Conservation (phyloP, 2,329 filamentous ascomycete species). For the Metarhizium brunneum region DNA sequence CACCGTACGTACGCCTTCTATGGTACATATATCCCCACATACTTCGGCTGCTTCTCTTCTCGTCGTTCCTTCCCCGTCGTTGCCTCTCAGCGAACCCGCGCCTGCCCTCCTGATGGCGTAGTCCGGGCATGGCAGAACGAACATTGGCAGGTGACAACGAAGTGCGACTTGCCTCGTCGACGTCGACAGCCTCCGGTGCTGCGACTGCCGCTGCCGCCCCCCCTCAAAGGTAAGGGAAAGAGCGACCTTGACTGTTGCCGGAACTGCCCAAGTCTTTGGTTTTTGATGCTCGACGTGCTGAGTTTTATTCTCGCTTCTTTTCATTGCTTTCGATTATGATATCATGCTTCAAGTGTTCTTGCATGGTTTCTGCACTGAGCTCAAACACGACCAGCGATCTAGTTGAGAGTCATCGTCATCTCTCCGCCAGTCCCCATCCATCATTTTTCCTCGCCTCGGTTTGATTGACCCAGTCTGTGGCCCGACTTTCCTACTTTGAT, state of each 20-base stretch:
- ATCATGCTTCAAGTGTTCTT: background rate
- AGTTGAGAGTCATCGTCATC: background rate
- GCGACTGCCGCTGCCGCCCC: conserved; percentile 15
- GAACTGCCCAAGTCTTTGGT: background rate
- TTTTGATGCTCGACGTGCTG: background rate
- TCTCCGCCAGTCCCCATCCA: background rate
- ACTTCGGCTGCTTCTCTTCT: background rate
- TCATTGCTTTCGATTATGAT: background rate
- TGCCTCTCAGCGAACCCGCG: conserved; percentile 16
- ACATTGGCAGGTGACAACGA: conserved; percentile 46
- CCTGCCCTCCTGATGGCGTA: conserved; percentile 52
- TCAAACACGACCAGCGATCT: background rate
- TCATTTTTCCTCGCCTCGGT: conserved; percentile 9
- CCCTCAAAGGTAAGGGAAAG: conserved; percentile 15
- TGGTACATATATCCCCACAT: background rate
- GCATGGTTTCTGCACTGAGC: background rate
- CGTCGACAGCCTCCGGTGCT: conserved; percentile 23
- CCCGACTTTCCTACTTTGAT: background rate
- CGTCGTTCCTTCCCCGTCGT: conserved; percentile 6
- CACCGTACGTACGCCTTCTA: background rate
- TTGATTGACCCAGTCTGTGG: background rate
- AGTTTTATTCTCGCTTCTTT: background rate
- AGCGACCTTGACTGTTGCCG: conserved; percentile 3
- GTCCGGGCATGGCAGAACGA: conserved; percentile 57
- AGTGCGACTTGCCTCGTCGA: conserved; percentile 39